Base-by-base conservation (phyloP, 768 basidiomycete species). In the Termitomyces sp. region DNA sequence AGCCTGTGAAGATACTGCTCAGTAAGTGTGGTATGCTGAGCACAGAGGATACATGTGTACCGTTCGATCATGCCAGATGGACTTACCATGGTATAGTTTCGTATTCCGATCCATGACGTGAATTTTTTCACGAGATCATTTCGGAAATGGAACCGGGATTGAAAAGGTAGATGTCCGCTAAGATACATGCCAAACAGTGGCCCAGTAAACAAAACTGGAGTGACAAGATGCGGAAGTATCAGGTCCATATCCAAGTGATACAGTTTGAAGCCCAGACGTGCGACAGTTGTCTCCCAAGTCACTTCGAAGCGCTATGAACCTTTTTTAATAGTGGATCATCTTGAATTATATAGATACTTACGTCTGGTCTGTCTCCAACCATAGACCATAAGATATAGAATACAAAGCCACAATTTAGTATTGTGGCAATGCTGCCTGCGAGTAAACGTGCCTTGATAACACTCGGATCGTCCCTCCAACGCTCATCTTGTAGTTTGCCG, bases 371-470 rank as follows among this genome's bases (percentile, higher is more conserved):
- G n/a, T 61, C 55, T 4, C 66, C 72, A 45, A 66, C 58, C 33
- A 67, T 46, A 18, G 49, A 46, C 64, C 68, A 74, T 56, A 84
- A 61, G 50, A 86, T 60, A 62, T 65, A 61, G 45, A 75, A 79
- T 7, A 94, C 78, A 1, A 77, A 69, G 6, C 68, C 63, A 46
- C 88, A 82, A 63, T 85, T 86, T 0, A 80, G 58, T 0, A 81
- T 43, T 1, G 90, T 92, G 44, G 87, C 86, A 28, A 81, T 44
- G 26, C 75, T 74, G 5, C 88, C 94, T 4, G 89, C 88, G 16
- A 77, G 66, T 54, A 97, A 72, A 22, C 96, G 79, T 6, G 89
- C 86, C n/a, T 80, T 77, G 59, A 98, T 94, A 6, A 96, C 90
- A 40, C 80, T 80, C 1, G 94, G 87, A 65, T 96, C 89, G 67